Evolutionary conservation across 495 filamentous ascomycete species (phyloP).

Genomic region (Apodospora peruviana): DNA sequence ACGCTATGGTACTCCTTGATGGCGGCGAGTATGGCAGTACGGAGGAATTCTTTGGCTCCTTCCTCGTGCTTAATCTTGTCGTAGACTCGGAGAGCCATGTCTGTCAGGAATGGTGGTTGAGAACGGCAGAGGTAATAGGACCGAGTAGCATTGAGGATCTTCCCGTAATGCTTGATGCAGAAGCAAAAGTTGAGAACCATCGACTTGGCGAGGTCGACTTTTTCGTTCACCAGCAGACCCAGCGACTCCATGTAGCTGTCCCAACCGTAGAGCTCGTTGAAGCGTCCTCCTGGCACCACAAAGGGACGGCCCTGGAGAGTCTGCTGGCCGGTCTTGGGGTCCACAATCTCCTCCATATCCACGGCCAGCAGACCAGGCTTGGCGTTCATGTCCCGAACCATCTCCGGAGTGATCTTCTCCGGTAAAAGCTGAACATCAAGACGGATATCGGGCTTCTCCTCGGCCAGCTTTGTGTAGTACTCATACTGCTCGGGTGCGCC

Average conservation of each 20-base stretch:
- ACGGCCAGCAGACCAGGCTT: slow-evolving; percentile 87
- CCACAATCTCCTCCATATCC: slow-evolving; percentile 71
- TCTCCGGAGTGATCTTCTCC: slow-evolving; percentile 67
- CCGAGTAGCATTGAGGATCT: slow-evolving; percentile 93
- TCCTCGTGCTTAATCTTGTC: slow-evolving; percentile 80
- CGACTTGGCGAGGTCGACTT: slow-evolving; percentile 75
- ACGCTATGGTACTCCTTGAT: slow-evolving; percentile 96
- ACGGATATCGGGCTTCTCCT: slow-evolving; percentile 69
- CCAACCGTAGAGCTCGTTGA: slow-evolving; percentile 97
- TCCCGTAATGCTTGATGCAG: slow-evolving; percentile 96
- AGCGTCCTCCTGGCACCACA: slow-evolving; percentile 90
- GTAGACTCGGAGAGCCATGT: slow-evolving; percentile 89
- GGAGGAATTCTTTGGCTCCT: slow-evolving; percentile 70
- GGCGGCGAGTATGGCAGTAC: slow-evolving; percentile 72
- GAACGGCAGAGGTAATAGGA: slow-evolving; percentile 92
- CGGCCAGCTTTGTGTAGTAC: slow-evolving; percentile 76
- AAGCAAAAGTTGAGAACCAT: slow-evolving; percentile 97
- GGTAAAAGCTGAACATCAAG: slow-evolving; percentile 78
- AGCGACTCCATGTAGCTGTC: slow-evolving; percentile 96
- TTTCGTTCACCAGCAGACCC: slow-evolving; percentile 75
- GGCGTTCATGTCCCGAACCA: slow-evolving; percentile 63
- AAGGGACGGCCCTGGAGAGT: slow-evolving; percentile 79
- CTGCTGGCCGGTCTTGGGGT: slow-evolving; percentile 58
- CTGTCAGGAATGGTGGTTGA: slow-evolving; percentile 94
- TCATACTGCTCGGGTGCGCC: slow-evolving; percentile 80